phyloP scores from a whole-genome alignment of 2,329 filamentous ascomycete species.

The Nigrograna mackinnonii region DNA sequence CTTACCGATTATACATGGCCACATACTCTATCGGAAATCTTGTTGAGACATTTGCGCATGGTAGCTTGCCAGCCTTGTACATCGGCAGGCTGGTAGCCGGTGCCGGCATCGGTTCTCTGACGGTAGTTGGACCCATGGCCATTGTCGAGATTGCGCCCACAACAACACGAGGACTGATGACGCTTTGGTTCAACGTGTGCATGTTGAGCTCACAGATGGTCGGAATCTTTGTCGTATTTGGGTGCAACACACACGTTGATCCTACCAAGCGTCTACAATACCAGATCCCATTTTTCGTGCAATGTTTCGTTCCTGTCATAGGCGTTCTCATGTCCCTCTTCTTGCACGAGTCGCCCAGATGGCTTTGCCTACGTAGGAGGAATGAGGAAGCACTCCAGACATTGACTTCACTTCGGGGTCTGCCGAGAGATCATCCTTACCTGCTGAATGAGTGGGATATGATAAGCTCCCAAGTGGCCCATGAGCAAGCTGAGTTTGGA shows the following conservation, averaged over 20 bases:
- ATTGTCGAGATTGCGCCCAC: not conserved
- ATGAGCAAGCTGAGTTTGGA: constrained; percentile 5
- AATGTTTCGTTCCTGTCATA: constrained; percentile 29
- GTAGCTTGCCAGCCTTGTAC: not conserved
- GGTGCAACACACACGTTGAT: constrained; percentile 29
- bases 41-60: not conserved
- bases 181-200: constrained; percentile 41
- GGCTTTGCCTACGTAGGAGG: constrained; percentile 29
- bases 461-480: constrained; percentile 3
- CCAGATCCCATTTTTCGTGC: constrained; percentile 34
- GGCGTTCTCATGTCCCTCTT: constrained; percentile 33
- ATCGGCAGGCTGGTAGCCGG: not conserved
- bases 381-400: constrained; percentile 27
- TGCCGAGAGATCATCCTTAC: constrained; percentile 1
- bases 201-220: constrained; percentile 38
- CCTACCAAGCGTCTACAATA: constrained; percentile 30
- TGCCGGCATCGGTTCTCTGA: not conserved
- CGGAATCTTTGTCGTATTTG: constrained; percentile 41
- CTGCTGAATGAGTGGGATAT: constrained; percentile 1
- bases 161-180: constrained; percentile 40
- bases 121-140: not conserved
- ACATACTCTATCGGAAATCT: not conserved
- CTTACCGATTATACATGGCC: not conserved
- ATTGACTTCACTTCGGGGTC: constrained; percentile 30
- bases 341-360: constrained; percentile 35